Percentiles rank a stretch among this genome's conserved stretches.
Evolutionary conservation across 371 early-diverging fungal genomes (phyloP).

Genomic region (Mucor saturninus): DNA sequence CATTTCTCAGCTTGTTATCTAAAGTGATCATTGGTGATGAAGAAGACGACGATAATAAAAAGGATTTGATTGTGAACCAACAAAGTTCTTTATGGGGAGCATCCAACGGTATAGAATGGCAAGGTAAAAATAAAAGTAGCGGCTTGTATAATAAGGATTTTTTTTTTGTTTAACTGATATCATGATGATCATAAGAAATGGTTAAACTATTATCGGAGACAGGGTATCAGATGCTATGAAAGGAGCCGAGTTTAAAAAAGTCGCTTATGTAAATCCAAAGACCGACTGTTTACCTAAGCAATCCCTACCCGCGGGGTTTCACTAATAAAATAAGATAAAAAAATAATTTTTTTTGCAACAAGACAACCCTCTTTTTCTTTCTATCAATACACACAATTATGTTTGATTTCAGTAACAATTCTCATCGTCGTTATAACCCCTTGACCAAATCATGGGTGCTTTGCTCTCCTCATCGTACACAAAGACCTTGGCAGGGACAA

Average conservation of each 20-base stretch:
- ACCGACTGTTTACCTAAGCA: conserved; percentile 31
- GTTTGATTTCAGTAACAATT: conserved; percentile 61
- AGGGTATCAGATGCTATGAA: conserved; percentile 18
- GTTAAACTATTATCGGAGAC: conserved; percentile 28
- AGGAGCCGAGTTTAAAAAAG: conserved; percentile 10
- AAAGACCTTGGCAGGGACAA: conserved; percentile 93
- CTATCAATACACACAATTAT: conserved; percentile 5
- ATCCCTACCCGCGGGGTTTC: conserved; percentile 17
- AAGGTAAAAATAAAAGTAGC: conserved; percentile 23
- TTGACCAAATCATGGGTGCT: conserved; percentile 88
- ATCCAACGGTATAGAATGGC: conserved; percentile 44
- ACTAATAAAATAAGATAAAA: background rate
- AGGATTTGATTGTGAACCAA: conserved; percentile 7
- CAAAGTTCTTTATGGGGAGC: conserved; percentile 31
- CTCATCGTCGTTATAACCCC: conserved; percentile 91
- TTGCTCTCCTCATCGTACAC: conserved; percentile 93
- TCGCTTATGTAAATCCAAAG: conserved; percentile 8
- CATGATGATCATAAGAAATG: conserved; percentile 19
- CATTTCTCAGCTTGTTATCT: conserved; percentile 28
- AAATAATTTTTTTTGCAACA: conserved; percentile 6
- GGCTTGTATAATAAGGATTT: background rate
- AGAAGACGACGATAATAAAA: background rate
- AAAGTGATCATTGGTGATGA: conserved; percentile 14
- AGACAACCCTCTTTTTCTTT: background rate
- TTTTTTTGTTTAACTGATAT: background rate